phyloP scores from a whole-genome alignment of 2,329 filamentous ascomycete genomes.

The Neophaeococcomyces mojaviensis region DNA sequence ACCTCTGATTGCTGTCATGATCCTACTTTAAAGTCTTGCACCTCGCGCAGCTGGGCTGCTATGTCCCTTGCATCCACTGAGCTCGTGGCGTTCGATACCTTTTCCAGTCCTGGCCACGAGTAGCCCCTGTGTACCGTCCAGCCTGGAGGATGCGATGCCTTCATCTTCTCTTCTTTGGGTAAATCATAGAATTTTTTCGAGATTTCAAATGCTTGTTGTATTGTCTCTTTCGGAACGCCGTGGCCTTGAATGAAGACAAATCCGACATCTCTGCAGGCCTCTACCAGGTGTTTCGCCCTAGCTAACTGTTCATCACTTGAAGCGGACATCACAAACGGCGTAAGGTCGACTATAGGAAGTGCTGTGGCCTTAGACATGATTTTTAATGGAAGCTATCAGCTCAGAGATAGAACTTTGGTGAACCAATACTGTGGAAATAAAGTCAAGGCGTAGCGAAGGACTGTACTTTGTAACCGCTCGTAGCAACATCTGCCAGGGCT shows the following conservation, averaged over 20 bases:
- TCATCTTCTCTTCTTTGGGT: slow-evolving; percentile 39
- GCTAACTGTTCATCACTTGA: slow-evolving; percentile 4
- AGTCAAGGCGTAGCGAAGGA: too few relatives aligned
- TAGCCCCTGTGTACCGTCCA: slow-evolving; percentile 48
- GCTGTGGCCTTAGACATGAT: too few relatives aligned
- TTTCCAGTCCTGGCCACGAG: slow-evolving; percentile 48
- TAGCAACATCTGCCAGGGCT: too few relatives aligned
- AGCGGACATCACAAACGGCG: background rate
- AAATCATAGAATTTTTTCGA: slow-evolving; percentile 40
- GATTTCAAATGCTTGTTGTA: slow-evolving; percentile 40
- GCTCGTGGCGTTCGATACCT: slow-evolving; percentile 42
- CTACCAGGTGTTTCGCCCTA: slow-evolving; percentile 33
- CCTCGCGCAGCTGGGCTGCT: slow-evolving; percentile 32
- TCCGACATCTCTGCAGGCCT: slow-evolving; percentile 38
- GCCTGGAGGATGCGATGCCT: slow-evolving; percentile 44
- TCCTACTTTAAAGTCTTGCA: slow-evolving; percentile 46
- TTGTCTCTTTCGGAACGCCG: slow-evolving; percentile 31
- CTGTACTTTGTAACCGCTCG: too few relatives aligned
- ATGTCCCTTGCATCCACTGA: slow-evolving; percentile 31
- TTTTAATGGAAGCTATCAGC: too few relatives aligned
- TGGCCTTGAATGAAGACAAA: slow-evolving; percentile 45
- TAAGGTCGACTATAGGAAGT: slow-evolving; percentile 3
- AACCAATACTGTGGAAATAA: too few relatives aligned
- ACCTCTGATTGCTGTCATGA: too few relatives aligned
- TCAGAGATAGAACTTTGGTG: too few relatives aligned